Evolutionary conservation across 345 rosid species (phyloP).

Genomic region (Eucalyptus sp.): DNA sequence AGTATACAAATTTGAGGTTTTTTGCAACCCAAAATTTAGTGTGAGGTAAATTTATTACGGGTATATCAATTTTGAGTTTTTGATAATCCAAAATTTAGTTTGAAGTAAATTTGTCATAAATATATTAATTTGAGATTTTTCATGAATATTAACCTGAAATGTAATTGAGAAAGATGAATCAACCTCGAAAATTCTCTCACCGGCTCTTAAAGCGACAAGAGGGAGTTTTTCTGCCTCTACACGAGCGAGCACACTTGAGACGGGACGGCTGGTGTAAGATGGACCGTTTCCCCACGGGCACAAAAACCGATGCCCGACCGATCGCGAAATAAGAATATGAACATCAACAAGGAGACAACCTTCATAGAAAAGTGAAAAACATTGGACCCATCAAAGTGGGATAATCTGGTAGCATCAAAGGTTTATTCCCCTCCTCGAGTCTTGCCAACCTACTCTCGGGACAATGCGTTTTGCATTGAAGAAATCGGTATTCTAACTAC

Average conservation of each 20-base stretch:
- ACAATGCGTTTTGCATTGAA: neutral
- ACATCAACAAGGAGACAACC: neutral
- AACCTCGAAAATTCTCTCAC: neutral
- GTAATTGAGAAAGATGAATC: neutral
- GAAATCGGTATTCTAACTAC: neutral
- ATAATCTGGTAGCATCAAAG: neutral
- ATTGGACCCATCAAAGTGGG: neutral
- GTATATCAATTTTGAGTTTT: too few species aligned
- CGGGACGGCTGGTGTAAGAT: neutral
- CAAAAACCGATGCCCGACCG: neutral
- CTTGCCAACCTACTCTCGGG: neutral
- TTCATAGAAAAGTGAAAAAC: neutral
- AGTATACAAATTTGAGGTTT: neutral
- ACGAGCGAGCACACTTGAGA: neutral
- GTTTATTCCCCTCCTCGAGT: neutral
- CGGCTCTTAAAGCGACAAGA: neutral
- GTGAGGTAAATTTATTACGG: neutral
- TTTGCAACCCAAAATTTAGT: neutral
- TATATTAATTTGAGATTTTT: too few species aligned
- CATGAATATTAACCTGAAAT: too few species aligned
- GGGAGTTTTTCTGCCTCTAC: neutral
- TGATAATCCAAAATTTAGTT: accelerated
- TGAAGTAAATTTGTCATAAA: too few species aligned
- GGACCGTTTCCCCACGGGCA: neutral
- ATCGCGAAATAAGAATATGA: neutral